Evolutionary conservation across 2,329 filamentous ascomycete species (phyloP), one percentile per base, ranked within the genome.

Genomic region (Juglanconis oblonga): DNA sequence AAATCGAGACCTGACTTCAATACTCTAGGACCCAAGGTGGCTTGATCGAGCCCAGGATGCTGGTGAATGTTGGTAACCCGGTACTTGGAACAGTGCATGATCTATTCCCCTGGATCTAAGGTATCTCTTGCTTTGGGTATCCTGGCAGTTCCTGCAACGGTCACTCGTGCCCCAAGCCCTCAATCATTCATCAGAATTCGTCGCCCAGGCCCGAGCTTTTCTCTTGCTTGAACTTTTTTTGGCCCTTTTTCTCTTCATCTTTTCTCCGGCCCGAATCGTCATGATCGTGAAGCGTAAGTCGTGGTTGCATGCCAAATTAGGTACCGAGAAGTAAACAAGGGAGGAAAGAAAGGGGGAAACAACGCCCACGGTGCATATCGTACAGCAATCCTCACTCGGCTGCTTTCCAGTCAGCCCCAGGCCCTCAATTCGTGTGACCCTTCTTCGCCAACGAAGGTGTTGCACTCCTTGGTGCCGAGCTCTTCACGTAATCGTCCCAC

Each of bases 401-500:
- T 24, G 24, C 24, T 24, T 24, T 24, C 24, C 24, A 24, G 24
- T 24, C 24, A 24, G 24, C 2, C 24, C 24, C 24, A 24, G 24
- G 24, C n/a, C 9, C n/a, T 56, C 51, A 59, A 24, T 49, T 45
- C 5, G 57, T 44, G 1, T 42, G 33, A 14, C 64, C 44, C 58
- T 53, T 62, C 45, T 58, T 55, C 52, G 44, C 48, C 32, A 55
- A 50, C 48, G 57, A 17, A 32, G 59, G 35, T 9, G 58, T 51
- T 40, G 56, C 50, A 49, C 55, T 45, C 58, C 56, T 57, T 45
- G 58, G 44, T 51, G 55, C 55, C 52, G 59, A 63, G 5, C 61
- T 63, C 55, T 62, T 64, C 45, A 72, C 50, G 31, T 67, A 69
- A 58, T 73, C 70, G 11, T 68, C 68, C 70, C 70, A 72, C 14